Base-by-base conservation (phyloP, 805 yeast species). In the Blastobotrys peoriensis region DNA sequence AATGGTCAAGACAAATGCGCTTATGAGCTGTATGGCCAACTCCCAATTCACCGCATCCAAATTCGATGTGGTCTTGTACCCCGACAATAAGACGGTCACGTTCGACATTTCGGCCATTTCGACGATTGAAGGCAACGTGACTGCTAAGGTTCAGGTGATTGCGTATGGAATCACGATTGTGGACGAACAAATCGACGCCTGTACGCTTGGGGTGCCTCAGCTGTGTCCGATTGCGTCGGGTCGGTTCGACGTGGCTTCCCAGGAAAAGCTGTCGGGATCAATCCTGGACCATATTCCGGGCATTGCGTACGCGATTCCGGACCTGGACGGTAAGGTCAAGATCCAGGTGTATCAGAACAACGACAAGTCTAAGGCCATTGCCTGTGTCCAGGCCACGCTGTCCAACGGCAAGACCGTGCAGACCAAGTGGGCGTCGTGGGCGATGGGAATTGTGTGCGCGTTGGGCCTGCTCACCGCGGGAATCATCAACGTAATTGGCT, bases 371-470 rank as follows among this genome's bases (percentile, higher is more conserved):
- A 63, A 66, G 5, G 74, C 81, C 3, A 68, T 89, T 47, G 98
- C 98, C 2, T 93, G 99, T 74, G 95, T 93, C 10, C 86, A 84
- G 60, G 97, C 97, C 0, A 71, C 78, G 10, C 70, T 93, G 45
- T 67, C 84, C 18, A 93, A 93, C 64, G 96, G 93, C 46, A 88
- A 85, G 59, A 89, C 98, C 1, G 98, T 93, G 21, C 94, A 88
- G 65, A 86, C 96, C 20, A 79, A 79, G 56, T 88, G 83, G 54
- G 96, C 93, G 2, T 76, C 94, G 3, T 91, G 98, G 98, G 95
- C 95, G 6, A 83, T 93, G 54, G 98, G 96, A 3, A 89, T 87
- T 18, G 75, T 93, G 36, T 78, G 96, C 2, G 94, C 95, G 40
- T 62, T 86, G 37, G 98, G 98, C 48, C 75, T 93, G 40, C 62